Evolutionary conservation across 2,329 filamentous ascomycete species (phyloP).

Genomic region (Phialemonium atrogriseum): DNA sequence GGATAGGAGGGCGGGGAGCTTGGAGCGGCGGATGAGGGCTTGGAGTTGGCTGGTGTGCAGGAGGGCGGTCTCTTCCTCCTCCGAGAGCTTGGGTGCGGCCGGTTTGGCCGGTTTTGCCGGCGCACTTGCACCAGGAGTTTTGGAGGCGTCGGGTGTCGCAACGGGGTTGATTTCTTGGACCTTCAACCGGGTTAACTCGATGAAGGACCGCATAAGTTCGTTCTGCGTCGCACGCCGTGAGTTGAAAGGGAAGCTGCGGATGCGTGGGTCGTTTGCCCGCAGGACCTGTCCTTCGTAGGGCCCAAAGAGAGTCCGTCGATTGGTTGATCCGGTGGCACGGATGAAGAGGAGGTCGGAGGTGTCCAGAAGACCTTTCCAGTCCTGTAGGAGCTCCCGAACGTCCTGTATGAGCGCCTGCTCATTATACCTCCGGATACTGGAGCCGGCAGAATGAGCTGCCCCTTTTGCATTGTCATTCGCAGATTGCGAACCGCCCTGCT

Average conservation of each 20-base stretch:
- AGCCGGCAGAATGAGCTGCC: conserved; percentile 86
- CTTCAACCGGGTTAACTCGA: conserved; percentile 88
- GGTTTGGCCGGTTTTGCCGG: conserved; percentile 41
- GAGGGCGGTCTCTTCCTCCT: conserved; percentile 74
- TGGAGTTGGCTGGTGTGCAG: conserved; percentile 87
- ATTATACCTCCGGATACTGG: conserved; percentile 84
- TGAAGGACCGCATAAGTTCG: conserved; percentile 89
- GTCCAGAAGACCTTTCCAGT: conserved; percentile 84
- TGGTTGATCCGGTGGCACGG: conserved; percentile 78
- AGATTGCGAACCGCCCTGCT: conserved; percentile 92
- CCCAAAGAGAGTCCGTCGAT: conserved; percentile 79
- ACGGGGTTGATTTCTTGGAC: conserved; percentile 67
- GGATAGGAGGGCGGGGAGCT: conserved; percentile 75
- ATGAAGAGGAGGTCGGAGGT: conserved; percentile 80
- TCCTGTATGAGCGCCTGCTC: conserved; percentile 87
- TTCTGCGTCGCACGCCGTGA: conserved; percentile 87
- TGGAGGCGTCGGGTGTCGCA: conserved; percentile 33
- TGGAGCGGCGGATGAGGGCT: conserved; percentile 79
- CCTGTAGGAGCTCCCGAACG: conserved; percentile 67
- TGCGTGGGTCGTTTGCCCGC: conserved; percentile 65
- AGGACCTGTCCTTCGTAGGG: conserved; percentile 86
- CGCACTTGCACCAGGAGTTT: conserved; percentile 7
- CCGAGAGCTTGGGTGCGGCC: conserved; percentile 57
- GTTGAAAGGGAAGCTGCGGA: conserved; percentile 87
- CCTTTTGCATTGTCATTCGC: conserved; percentile 93